phyloP scores from a whole-genome alignment of 2,329 filamentous ascomycete genomes.

The Xylariaceae sp. region DNA sequence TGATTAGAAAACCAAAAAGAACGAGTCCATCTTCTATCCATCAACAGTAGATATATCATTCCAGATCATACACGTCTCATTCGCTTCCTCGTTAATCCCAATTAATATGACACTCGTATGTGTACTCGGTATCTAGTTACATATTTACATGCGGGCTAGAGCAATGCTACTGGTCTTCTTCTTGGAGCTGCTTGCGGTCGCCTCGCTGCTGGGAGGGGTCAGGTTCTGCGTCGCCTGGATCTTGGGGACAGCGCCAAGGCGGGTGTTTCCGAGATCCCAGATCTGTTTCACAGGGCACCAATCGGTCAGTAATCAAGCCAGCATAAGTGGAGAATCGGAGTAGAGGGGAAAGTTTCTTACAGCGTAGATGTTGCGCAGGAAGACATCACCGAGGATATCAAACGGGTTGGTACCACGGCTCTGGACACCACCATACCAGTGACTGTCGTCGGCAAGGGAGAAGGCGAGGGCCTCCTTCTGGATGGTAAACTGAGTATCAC shows the following conservation, averaged over 20 bases:
- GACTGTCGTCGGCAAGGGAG: constrained; percentile 48
- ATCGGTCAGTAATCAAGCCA: constrained; percentile 2
- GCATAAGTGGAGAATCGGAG: background rate
- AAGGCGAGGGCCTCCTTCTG: constrained; percentile 62
- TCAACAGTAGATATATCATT: too few species aligned
- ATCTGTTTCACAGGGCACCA: constrained; percentile 38
- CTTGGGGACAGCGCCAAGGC: constrained; percentile 57
- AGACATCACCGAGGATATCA: constrained; percentile 61
- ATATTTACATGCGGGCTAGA: constrained; percentile 6
- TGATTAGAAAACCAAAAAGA: too few species aligned
- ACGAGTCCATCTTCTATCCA: too few species aligned
- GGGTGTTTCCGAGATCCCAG: constrained; percentile 58
- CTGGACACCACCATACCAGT: constrained; percentile 62
- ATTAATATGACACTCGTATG: too few species aligned
- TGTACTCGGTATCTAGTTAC: too few species aligned
- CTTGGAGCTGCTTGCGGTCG: constrained; percentile 11
- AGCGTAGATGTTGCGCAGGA: constrained; percentile 59
- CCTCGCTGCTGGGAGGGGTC: constrained; percentile 13
- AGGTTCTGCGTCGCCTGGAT: constrained; percentile 37
- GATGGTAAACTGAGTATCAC: constrained; percentile 54
- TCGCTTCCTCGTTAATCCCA: too few species aligned
- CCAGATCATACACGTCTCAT: too few species aligned
- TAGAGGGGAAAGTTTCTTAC: constrained; percentile 5
- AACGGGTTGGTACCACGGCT: constrained; percentile 55
- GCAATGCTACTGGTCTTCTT: constrained; percentile 8